A percentile compares a stretch with the other conserved stretches of the same genome.
phyloP scores from a whole-genome alignment of 2,329 filamentous ascomycete genomes.

The Beauveria pseudobassiana region DNA sequence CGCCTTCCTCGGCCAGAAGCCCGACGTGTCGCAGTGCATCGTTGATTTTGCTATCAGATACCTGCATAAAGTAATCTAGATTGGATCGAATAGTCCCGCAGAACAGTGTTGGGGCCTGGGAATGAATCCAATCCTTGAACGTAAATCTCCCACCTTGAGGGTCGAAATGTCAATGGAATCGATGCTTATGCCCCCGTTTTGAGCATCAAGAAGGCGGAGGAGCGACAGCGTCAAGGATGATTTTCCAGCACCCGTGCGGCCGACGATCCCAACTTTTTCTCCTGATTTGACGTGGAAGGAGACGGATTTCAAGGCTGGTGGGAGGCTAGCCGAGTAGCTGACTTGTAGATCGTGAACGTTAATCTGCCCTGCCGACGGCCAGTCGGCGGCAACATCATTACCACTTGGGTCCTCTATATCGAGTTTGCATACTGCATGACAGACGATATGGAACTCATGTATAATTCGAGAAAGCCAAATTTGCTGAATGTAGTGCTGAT shows the following conservation, averaged over 20 bases:
- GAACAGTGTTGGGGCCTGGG: not conserved
- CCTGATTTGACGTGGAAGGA: not conserved
- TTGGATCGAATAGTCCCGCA: not conserved
- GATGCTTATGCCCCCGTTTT: not conserved
- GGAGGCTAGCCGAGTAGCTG: not conserved
- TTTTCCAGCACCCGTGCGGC: slow-evolving; percentile 1
- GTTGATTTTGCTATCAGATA: not conserved
- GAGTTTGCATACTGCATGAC: too few species aligned
- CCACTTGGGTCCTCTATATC: too few species aligned
- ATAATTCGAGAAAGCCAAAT: too few species aligned
- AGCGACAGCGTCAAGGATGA: not conserved
- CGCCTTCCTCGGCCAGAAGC: not conserved
- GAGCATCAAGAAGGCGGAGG: not conserved
- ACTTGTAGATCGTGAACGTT: too few species aligned
- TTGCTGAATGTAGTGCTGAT: too few species aligned
- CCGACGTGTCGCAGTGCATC: not conserved
- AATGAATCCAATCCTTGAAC: slow-evolving; percentile 11
- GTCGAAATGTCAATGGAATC: slow-evolving; percentile 7
- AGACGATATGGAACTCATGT: too few species aligned
- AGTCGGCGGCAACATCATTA: too few species aligned
- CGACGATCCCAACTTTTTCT: not conserved
- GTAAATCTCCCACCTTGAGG: slow-evolving; percentile 3
- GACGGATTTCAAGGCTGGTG: not conserved
- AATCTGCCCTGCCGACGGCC: too few species aligned
- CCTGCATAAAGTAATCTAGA: not conserved